phyloP scores from a whole-genome alignment of 805 yeast species.

The Phaffomyces antillensis region DNA sequence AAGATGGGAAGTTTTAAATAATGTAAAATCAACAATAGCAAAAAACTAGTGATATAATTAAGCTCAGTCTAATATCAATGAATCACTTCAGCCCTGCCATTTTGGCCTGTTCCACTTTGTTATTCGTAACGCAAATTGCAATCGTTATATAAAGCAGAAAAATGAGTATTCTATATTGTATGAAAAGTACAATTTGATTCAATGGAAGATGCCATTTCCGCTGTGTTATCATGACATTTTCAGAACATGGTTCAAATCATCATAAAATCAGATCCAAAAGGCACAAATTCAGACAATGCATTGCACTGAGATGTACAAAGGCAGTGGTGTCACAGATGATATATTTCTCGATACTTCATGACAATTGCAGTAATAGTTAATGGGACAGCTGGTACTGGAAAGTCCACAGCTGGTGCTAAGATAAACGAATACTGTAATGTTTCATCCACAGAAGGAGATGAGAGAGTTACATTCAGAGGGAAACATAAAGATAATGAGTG shows the following conservation, averaged over 20 bases:
- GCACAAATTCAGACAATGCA: background rate
- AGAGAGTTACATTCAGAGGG: conserved; percentile 61
- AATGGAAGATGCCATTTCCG: too few species aligned
- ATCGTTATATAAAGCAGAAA: too few species aligned
- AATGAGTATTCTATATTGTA: too few species aligned
- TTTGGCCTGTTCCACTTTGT: too few species aligned
- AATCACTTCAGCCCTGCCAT: too few species aligned
- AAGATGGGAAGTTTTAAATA: too few species aligned
- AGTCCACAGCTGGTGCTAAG: conserved; percentile 63
- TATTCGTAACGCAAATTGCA: too few species aligned
- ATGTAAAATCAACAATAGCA: too few species aligned
- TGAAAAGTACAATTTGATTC: too few species aligned
- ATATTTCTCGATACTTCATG: background rate
- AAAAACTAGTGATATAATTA: too few species aligned
- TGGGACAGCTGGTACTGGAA: conserved; percentile 97
- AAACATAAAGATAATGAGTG: conserved; percentile 78
- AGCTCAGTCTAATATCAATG: too few species aligned
- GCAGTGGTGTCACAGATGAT: background rate
- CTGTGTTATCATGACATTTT: background rate
- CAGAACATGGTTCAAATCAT: background rate
- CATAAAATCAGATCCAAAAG: background rate
- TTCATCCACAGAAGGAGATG: conserved; percentile 80
- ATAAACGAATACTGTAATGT: conserved; percentile 40
- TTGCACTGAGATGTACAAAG: background rate
- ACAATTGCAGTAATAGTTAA: conserved; percentile 56